Conservation (phyloP, 176 grass and related monocot species). For the Oryza coarctata region DNA sequence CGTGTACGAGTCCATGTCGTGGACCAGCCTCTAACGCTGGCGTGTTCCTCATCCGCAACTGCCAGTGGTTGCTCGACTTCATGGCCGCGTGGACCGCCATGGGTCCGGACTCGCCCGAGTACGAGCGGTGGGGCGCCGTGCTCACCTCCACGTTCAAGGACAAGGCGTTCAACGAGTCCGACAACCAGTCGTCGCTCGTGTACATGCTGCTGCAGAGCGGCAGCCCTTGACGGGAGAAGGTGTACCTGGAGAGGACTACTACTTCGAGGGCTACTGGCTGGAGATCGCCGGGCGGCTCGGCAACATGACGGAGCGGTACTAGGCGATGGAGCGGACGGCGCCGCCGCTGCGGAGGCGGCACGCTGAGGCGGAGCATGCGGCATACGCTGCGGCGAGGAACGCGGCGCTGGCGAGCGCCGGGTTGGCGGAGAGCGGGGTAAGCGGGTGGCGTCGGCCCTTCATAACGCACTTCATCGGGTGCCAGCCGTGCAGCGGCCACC, state of each 20-base stretch:
- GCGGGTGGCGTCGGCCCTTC: constrained; percentile 65
- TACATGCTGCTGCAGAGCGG: constrained; percentile 54
- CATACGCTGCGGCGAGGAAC: constrained; percentile 42
- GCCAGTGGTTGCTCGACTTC: constrained; percentile 97
- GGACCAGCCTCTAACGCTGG: constrained; percentile 94
- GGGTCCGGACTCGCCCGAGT: constrained; percentile 57
- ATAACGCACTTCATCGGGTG: constrained; percentile 96
- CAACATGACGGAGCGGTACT: constrained; percentile 50
- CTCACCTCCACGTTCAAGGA: constrained; percentile 61
- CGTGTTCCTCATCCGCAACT: constrained; percentile 91
- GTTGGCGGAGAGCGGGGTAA: constrained; percentile 34
- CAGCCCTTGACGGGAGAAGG: constrained; percentile 61
- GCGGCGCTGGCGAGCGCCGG: constrained; percentile 38
- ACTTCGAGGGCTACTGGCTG: constrained; percentile 89
- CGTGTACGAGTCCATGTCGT: constrained; percentile 51
- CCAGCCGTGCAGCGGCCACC: constrained; percentile 82
- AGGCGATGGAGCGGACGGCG: constrained; percentile 50
- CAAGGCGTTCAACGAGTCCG: constrained; percentile 77
- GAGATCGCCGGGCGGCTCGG: constrained; percentile 71
- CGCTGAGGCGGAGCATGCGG: constrained; percentile 46
- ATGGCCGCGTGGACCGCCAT: constrained; percentile 65
- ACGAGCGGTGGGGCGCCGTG: constrained; percentile 47
- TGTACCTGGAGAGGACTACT: constrained; percentile 73
- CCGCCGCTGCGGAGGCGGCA: constrained; percentile 48
- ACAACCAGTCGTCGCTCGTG: constrained; percentile 87